phyloP scores from a whole-genome alignment of 371 early-diverging fungal genomes.

The Mucor saturninus region DNA sequence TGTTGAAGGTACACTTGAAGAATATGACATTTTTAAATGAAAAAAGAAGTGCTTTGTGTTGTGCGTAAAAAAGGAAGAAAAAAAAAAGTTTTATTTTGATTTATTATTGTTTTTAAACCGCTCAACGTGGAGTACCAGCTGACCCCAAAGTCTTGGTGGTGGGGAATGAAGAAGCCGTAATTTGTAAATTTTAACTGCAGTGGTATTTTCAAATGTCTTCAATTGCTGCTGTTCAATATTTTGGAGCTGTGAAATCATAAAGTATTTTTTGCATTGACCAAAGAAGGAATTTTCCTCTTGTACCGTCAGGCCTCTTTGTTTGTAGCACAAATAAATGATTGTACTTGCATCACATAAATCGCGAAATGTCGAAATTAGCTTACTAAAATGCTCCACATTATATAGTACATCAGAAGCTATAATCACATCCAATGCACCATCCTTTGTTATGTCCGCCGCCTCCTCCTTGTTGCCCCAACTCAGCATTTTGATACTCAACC shows the following conservation, averaged over 20 bases:
- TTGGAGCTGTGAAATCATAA: neutral
- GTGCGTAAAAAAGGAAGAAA: neutral
- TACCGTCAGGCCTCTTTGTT: conserved; percentile 48
- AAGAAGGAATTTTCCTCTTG: conserved; percentile 56
- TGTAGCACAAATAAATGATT: conserved; percentile 59
- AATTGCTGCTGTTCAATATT: neutral
- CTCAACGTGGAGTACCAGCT: neutral
- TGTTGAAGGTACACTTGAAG: conserved; percentile 15
- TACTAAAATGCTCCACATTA: conserved; percentile 36
- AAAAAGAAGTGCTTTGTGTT: neutral
- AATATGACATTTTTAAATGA: conserved; percentile 15
- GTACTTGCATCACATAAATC: conserved; percentile 27
- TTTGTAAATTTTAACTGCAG: conserved; percentile 5
- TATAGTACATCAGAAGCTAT: conserved; percentile 60
- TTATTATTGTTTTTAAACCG: neutral
- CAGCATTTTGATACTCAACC: conserved; percentile 21
- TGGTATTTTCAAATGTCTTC: neutral
- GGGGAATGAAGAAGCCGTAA: neutral
- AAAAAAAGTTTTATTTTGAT: neutral
- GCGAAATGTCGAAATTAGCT: conserved; percentile 35
- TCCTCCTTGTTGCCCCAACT: conserved; percentile 29
- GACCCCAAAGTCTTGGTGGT: neutral
- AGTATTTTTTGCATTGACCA: conserved; percentile 19
- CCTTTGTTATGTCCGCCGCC: neutral
- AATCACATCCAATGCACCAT: conserved; percentile 35